Base-by-base conservation (phyloP, 208 protist species). In the Porcisia deanei region DNA sequence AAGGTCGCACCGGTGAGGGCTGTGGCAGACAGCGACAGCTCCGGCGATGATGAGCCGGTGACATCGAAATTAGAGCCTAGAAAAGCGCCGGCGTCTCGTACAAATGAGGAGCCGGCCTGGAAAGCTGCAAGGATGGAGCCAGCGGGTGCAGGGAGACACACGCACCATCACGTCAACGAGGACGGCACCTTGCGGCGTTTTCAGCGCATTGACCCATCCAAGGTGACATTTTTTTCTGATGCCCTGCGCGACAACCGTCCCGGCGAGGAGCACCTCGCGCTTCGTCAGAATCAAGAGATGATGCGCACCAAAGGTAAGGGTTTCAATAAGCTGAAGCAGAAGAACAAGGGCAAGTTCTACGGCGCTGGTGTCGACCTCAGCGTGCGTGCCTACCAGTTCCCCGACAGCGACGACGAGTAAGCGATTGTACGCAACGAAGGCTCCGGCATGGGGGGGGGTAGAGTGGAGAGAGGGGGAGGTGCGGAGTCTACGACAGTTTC, bases 301-400 rank as follows among this genome's bases (percentile, higher is more conserved):
- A 96, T 96, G 92, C 83, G 85, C 7, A 88, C 87, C 41, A 94
- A 91, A 70, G 92, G 92, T 8, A 96, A 96, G 73, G 76, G 83
- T 59, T 96, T 96, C 79, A 96, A 95, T 75, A 96, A 96, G 73
- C 85, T 94, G 58, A 96, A 96, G 81, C 92, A 96, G 75, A 96
- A 96, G 83, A 96, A 96, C 79, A 96, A 96, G 79, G 82, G 81
- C 25, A 96, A 95, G 79, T 89, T 96, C 55, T 96, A 96, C 75
- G 90, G 80, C 58, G 90, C 87, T 12, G 88, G 87, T 22, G 89
- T 96, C 8, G 90, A 95, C 73, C 83, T 88, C 20, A 84, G 82
- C 49, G 89, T 96, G 30, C 83, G 92, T 25, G 76, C 92, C 6
- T 96, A 89, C 76, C 85, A 95, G 80, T 94, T 96, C 76, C 86